Evolutionary conservation across 495 filamentous ascomycete genomes (phyloP), one percentile per base, ranked within the genome.

Genomic region (Aspergillus steynii): DNA sequence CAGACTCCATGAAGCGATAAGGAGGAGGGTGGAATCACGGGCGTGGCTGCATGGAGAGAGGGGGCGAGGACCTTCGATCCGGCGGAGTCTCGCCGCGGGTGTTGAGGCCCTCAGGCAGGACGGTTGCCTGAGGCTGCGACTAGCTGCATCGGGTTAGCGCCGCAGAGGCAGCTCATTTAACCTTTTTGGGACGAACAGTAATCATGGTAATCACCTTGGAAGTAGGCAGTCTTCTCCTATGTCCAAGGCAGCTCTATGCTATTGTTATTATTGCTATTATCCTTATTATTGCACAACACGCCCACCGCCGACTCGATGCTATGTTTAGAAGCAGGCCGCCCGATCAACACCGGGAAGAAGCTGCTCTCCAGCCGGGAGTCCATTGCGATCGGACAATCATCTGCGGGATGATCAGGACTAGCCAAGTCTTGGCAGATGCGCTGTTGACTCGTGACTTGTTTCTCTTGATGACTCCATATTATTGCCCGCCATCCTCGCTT

Each of bases 1-100:
- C 58, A 63, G 65, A 51, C 65, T 70, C 65, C 71, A 69, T 71
- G 64, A 55, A 62, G 56, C 52, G 54, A 46, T 10, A 4, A 34
- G 7, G 6, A 47, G 20, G n/a, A 29, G 49, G 49, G n/a, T 5
- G 57, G 25, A 51, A 55, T 61, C 61, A 65, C 42, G 26, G 54
- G 32, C 47, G 56, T 45, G 53, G 57, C 26, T 9, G 53, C 59
- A 62, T 58, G 53, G 56, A 57, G 29, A 51, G 31, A 50, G 46
- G 26, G 31, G 53, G 58, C 28, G 14, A 49, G 27, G 12, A 51
- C 52, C 29, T 55, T 26, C 31, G 26, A 50, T 48, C 14, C 34
- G 47, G 60, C 10, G 37, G 37, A 15, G 37, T 14, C 37, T 42
- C 37, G 37, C 48, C 50, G 57, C 53, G 28, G 28, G 46, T 15